These are phyloP conservation scores for Hylodesmum podocarpum DNA, from an alignment of 306 rosid species.

Conservation along the genomic window DNA sequence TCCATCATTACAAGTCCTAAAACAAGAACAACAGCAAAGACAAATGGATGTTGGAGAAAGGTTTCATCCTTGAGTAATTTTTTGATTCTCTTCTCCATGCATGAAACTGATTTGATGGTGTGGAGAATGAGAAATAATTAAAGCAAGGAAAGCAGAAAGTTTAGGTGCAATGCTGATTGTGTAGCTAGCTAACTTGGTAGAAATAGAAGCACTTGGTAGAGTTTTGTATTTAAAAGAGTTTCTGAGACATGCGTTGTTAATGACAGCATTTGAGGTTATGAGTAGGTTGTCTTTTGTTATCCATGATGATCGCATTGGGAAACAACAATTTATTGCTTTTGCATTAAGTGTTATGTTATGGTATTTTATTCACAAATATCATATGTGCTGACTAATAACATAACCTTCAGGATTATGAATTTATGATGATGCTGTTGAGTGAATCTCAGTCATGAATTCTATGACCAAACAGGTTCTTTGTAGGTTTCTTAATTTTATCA, in stretches of 20 bases:
- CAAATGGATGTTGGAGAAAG: constrained; percentile 67
- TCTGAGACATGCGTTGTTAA: constrained; percentile 43
- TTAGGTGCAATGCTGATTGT: not conserved
- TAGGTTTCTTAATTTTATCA: not conserved
- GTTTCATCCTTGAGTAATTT: constrained; percentile 54
- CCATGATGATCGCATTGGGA: constrained; percentile 38
- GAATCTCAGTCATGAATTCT: not conserved
- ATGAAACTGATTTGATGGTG: constrained; percentile 9
- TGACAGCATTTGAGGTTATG: constrained; percentile 40
- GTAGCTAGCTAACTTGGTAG: not conserved
- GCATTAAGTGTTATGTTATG: not conserved
- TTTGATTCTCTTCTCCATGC: constrained; percentile 73
- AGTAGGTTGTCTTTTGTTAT: constrained; percentile 55
- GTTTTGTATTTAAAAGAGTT: constrained; percentile 32
- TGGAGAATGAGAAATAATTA: not conserved
- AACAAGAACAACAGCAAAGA: constrained; percentile 51
- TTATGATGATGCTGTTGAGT: not conserved
- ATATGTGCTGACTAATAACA: constrained; percentile 13
- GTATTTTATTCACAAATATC: constrained; percentile 16
- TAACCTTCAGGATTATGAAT: constrained; percentile 14
- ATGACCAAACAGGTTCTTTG: not conserved
- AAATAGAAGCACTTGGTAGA: constrained; percentile 34
- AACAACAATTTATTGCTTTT: constrained; percentile 21
- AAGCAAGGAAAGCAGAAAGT: not conserved
- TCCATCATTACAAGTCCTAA: constrained; percentile 74